phyloP scores from a whole-genome alignment of 805 yeast genomes.

The Torulaspora gathmanii region DNA sequence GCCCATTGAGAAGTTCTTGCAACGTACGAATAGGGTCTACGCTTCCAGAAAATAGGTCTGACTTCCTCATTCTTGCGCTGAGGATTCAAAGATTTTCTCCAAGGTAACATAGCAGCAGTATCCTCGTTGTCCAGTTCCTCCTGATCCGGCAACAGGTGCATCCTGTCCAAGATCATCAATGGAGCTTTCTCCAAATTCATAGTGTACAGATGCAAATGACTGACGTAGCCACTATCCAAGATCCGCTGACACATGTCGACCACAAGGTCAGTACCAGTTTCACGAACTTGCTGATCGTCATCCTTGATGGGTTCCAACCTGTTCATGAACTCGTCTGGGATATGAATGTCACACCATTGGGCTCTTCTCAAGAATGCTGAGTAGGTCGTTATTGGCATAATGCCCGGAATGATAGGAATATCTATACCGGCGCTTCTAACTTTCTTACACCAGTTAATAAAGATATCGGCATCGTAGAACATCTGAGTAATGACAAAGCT shows the following conservation, averaged over 20 bases:
- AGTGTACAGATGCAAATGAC: slow-evolving; percentile 91
- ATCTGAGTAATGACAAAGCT: slow-evolving; percentile 91
- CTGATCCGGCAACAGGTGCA: slow-evolving; percentile 47
- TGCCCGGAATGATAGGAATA: slow-evolving; percentile 92
- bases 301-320: slow-evolving; percentile 78
- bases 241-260: slow-evolving; percentile 77
- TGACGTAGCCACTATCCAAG: slow-evolving; percentile 64
- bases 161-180: slow-evolving; percentile 74
- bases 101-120: slow-evolving; percentile 50
- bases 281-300: slow-evolving; percentile 84
- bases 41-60: slow-evolving; percentile 95
- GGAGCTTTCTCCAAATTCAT: slow-evolving; percentile 95
- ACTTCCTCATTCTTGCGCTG: slow-evolving; percentile 74
- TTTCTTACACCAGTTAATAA: slow-evolving; percentile 72
- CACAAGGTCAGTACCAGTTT: slow-evolving; percentile 75
- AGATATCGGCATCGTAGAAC: slow-evolving; percentile 90
- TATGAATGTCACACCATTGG: slow-evolving; percentile 80
- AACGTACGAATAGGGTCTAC: slow-evolving; percentile 84
- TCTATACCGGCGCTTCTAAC: slow-evolving; percentile 68
- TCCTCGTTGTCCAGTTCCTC: slow-evolving; percentile 34
- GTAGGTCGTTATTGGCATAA: slow-evolving; percentile 97
- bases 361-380: slow-evolving; percentile 91
- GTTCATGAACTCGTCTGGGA: slow-evolving; percentile 70
- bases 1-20: slow-evolving; percentile 81
- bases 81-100: slow-evolving; percentile 87